Evolutionary conservation across 2,329 filamentous ascomycete genomes (phyloP), one percentile per base, ranked within the genome.

Genomic region (Endothia cerciana): DNA sequence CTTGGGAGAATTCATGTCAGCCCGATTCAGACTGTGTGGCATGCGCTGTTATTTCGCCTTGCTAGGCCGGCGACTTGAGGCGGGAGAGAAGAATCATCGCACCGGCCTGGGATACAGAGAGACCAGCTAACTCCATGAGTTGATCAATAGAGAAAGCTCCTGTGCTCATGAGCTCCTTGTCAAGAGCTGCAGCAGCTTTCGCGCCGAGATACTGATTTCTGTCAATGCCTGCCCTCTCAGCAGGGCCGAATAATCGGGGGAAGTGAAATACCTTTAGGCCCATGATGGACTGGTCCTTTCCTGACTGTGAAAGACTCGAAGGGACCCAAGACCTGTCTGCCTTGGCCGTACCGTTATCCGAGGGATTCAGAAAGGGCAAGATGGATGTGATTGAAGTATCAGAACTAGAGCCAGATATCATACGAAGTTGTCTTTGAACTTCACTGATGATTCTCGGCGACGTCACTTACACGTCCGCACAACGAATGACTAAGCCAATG

Each of bases 91-190:
- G n/a, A n/a, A n/a, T n/a, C n/a, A 43, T 74, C 82, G 66, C 75
- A 94, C 93, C 89, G 60, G 91, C 93, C 82, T 98, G 93, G 15
- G 94, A 94, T 33, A 98, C 93, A 0, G 93, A 94, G 0, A 99
- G 84, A 0, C 95, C 95, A 53, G 95, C 95, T 8, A 99, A 82
- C 76, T 98, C 95, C 95, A 99, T 98, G 59, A 99, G 83, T 78
- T 99, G 95, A 75, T 98, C 95, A 64, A 99, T 86, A 13, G 93
- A 97, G 79, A 97, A 99, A 10, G 91, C 93, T 0, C 89, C 87
- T 13, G 87, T 86, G 74, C 88, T 91, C 94, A 99, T 98, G 69
- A 99, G 89, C 76, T 99, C 94, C 77, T 92, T 89, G 76, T 99
- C 95, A 22, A 99, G 86, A 58, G 92, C 91, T 0, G 92, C 90